Evolutionary conservation across 176 grass and related monocot species (phyloP), one percentile per base, ranked within the genome.

Genomic region (Zoysia japonica): DNA sequence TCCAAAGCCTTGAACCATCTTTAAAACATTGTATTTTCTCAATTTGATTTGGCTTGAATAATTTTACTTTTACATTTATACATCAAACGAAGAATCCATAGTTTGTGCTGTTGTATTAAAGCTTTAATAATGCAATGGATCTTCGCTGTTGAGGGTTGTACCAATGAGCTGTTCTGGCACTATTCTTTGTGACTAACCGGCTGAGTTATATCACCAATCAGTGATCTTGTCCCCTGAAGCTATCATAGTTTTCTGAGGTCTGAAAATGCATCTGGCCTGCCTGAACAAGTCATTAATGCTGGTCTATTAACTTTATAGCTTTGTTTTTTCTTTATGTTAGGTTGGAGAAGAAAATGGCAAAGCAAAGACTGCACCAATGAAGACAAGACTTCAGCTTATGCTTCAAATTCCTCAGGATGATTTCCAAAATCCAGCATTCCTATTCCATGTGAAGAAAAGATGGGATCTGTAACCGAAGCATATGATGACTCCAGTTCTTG

Each of bases 391-490:
- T 60, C 88, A 93, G 69, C 16, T 98, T 68, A 94, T 92, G 96
- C 66, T 98, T 59, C 92, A 98, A 85, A 81, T 91, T n/a, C 86
- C 85, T 3, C 95, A 85, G 82, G 88, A 94, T 83, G 82, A 90
- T 88, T 37, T 89, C 40, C 80, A 55, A 48, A 88, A 85, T 57
- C 80, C 92, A 7, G 36, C 76, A 39, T 85, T 98, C 42, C 83
- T 98, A 38, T 94, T 98, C 61, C 88, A 78, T 69, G 90, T 98
- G 67, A 98, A 98, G 75, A 98, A 94, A 89, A 92, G 95, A 71
- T 98, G 95, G 95, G 95, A 98, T 67, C 79, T 94, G 65, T 94
- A 93, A 74, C 76, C 38, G 28, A 28, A 28, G 28, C 55, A 53
- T 37, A 53, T 19, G 59, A 77, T 41, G 47, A 77, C 17, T 42